These are phyloP conservation scores for Quercus aquifolioides DNA, from an alignment of 306 rosid species.

Conservation along the genomic window DNA sequence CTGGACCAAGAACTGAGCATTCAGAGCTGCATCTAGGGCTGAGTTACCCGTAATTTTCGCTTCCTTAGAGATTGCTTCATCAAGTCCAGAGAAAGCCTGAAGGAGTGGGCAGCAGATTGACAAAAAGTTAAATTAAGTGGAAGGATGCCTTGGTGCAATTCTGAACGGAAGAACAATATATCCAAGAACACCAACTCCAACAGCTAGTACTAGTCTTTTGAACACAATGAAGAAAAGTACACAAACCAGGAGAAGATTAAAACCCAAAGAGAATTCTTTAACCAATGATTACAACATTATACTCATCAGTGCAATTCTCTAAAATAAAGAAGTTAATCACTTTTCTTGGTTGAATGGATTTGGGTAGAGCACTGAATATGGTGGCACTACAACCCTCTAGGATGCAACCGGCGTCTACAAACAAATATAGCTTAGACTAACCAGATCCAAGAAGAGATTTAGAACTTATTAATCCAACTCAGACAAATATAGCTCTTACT, in stretches of 20 bases:
- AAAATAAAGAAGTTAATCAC: background rate
- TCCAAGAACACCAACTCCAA: background rate
- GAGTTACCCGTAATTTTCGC: conserved; percentile 70
- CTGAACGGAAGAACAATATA: background rate
- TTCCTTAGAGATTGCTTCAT: conserved; percentile 45
- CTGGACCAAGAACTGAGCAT: conserved; percentile 96
- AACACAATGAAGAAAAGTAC: background rate
- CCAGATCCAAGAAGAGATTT: background rate
- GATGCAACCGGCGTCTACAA: background rate
- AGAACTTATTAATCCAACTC: background rate
- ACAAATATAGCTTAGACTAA: background rate
- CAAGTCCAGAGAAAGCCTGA: conserved; percentile 95
- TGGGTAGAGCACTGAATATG: background rate
- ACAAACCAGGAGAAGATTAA: background rate
- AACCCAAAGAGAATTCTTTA: background rate
- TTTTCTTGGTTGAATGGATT: background rate
- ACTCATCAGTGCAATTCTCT: background rate
- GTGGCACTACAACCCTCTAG: background rate
- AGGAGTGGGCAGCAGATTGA: conserved; percentile 19
- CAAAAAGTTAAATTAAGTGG: background rate
- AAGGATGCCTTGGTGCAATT: background rate
- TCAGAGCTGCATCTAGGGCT: conserved; percentile 80
- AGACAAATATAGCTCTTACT: background rate
- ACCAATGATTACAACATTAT: background rate
- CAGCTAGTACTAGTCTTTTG: background rate